Evolutionary conservation across 192 early-diverging fungal species (phyloP), one percentile per base, ranked within the genome.

Genomic region (Anaeromyces robustus): DNA sequence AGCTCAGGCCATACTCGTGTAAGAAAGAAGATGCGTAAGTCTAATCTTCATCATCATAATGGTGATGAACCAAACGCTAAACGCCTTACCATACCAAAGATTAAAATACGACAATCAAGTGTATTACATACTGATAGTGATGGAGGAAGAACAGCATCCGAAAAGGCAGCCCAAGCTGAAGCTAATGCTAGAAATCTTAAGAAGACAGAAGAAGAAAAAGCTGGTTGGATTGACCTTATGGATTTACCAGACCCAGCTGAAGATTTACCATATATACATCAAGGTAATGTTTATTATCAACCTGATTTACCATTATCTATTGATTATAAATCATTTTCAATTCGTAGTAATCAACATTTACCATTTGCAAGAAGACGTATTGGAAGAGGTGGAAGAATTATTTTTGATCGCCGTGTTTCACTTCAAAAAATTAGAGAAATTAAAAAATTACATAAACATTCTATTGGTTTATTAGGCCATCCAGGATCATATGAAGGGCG

Each of bases 311-410:
- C 79, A 9, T 26, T 59, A 2, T 34, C 80, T 83, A 78, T 34
- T 77, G 31, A 77, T 78, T 22, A 34, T 83, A 59, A 81, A 79
- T 77, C 83, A 79, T 79, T 78, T 37, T 52, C 79, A 68, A 31
- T 30, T 77, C 79, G 79, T 78, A 82, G 43, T 37, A 68, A 11
- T 29, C 30, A 80, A 29, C 79, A 84, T 79, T 79, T 83, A 30
- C 79, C 86, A 7, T 81, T 82, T 30, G 90, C 86, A 41, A 84
- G 94, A 77, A 88, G 85, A 80, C 86, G 94, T 29, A 78, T 94
- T 30, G 94, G 94, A 17, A 88, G 94, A 78, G 93, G 94, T 29
- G 94, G 94, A n/a, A 86, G 94, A 32, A 85, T 92, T 16, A 86
- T 91, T 77, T 87, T 95, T 32, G 94, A 95, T 85, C 89, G 94